Evolutionary conservation across 2,329 filamentous ascomycete genomes (phyloP), one percentile per base, ranked within the genome.

Genomic region (Xylariaceae sp.): DNA sequence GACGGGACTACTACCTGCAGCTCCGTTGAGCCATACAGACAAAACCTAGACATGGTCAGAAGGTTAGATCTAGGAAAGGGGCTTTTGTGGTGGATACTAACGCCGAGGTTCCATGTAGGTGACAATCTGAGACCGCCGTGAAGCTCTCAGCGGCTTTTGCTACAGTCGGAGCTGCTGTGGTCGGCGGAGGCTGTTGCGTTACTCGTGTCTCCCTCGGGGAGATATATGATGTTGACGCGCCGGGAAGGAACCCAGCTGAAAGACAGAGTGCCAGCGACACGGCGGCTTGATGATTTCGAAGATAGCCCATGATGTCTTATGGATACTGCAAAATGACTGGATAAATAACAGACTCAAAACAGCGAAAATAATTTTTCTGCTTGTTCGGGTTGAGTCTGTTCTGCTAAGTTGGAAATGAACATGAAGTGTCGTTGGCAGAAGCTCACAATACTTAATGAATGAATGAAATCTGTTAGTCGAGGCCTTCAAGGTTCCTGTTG

Each of bases 61-160:
- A 37, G 3, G 6, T 40, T 14, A 32, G 3, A 9, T 12, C 47
- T n/a, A 44, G 32, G 12, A 26, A 20, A 14, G 16, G 41, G 18
- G 40, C 26, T 41, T 14, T 21, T 1, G 26, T 19, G n/a, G 16
- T 10, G 20, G 3, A 32, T 26, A 66, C 74, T 52, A 68, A 81
- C 76, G 76, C 76, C 2, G 71, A 61, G 18, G 70, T 71, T 7
- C 70, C 76, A 60, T 83, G 80, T n/a, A 69, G 67, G 65, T 83
- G 80, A 54, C 83, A 86, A 1, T 71, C 76, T 2, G 81, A 82
- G 1, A 85, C 71, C 1, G 79, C 79, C 1, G 81, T 79, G 9
- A 73, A 53, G 32, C 51, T 69, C 26, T 73, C 68, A 2, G 68
- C 69, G 2, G 68, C 64, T 14, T 73, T 71, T 3, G 70, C 59